These are phyloP conservation scores for Sedum album DNA, from an alignment of 164 flowering plant genomes.

Conservation along the genomic window DNA sequence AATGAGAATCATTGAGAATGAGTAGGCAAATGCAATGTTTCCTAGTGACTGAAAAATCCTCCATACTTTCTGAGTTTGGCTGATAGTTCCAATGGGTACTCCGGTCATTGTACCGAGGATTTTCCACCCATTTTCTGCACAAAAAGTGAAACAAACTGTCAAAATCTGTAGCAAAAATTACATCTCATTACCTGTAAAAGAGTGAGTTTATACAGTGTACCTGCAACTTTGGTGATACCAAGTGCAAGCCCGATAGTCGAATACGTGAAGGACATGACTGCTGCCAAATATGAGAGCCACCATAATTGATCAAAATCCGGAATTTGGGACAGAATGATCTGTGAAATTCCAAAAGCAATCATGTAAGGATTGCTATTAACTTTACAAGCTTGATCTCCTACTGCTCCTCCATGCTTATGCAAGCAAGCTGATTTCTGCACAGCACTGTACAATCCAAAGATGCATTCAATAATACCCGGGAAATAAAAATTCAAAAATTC, in stretches of 20 bases:
- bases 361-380: slow-evolving; percentile 72
- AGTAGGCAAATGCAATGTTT: slow-evolving; percentile 56
- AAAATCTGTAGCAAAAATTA: neutral
- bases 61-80: slow-evolving; percentile 33
- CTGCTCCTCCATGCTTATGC: slow-evolving; percentile 40
- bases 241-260: slow-evolving; percentile 60
- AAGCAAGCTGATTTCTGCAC: slow-evolving; percentile 62
- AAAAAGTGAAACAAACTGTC: neutral
- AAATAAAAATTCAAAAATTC: neutral
- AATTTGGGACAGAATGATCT: slow-evolving; percentile 67
- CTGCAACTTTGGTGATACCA: slow-evolving; percentile 57
- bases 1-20: slow-evolving; percentile 46
- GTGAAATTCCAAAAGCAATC: slow-evolving; percentile 61
- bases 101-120: slow-evolving; percentile 43
- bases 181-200: no score
- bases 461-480: neutral
- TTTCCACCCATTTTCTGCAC: slow-evolving; percentile 30
- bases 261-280: slow-evolving; percentile 75
- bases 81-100: slow-evolving; percentile 32
- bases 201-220: no score
- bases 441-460: slow-evolving; percentile 30
- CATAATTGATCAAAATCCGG: slow-evolving; percentile 74
- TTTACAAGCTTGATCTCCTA: slow-evolving; percentile 47
- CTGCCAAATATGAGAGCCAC: slow-evolving; percentile 87
- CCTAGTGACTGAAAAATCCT: slow-evolving; percentile 54